These are phyloP conservation scores for Aspergillus sp. DNA, from an alignment of 2,329 filamentous ascomycete genomes.

Conservation along the genomic window DNA sequence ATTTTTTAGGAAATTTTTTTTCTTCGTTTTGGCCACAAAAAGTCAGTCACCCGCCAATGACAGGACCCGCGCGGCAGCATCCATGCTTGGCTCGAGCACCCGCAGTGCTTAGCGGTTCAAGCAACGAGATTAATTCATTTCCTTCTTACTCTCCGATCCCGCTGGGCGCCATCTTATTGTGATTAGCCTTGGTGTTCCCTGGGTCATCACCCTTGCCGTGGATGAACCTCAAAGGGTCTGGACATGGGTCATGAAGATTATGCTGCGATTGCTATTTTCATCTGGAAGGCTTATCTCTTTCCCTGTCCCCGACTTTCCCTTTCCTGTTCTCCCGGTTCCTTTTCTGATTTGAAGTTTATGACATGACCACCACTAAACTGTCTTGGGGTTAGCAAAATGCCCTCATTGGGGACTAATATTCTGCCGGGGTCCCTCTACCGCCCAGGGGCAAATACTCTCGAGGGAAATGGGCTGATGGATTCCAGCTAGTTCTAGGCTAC, in stretches of 20 bases:
- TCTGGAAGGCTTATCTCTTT: not conserved
- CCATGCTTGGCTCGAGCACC: not conserved
- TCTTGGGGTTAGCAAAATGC: not conserved
- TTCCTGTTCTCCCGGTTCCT: not conserved
- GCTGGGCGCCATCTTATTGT: not conserved
- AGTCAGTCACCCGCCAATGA: not conserved
- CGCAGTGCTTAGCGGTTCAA: slow-evolving; percentile 3
- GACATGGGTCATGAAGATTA: not conserved
- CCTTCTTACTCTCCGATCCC: not conserved
- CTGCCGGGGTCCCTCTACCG: not conserved
- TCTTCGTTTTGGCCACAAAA: not conserved
- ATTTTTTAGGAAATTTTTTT: not conserved
- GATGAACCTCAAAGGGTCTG: not conserved
- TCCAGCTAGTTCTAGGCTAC: not conserved
- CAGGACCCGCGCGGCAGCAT: slow-evolving; percentile 1
- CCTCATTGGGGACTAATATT: not conserved
- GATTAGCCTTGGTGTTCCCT: not conserved
- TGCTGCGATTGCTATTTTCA: not conserved
- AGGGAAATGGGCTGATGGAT: not conserved
- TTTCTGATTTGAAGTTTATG: not conserved
- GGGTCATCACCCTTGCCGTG: not conserved
- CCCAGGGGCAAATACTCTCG: not conserved
- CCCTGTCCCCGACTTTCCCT: too few relatives aligned
- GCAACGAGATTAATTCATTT: not conserved
- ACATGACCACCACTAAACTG: not conserved